Evolutionary conservation across 164 flowering plant species (phyloP).

Genomic region (Vitis vinifera): DNA sequence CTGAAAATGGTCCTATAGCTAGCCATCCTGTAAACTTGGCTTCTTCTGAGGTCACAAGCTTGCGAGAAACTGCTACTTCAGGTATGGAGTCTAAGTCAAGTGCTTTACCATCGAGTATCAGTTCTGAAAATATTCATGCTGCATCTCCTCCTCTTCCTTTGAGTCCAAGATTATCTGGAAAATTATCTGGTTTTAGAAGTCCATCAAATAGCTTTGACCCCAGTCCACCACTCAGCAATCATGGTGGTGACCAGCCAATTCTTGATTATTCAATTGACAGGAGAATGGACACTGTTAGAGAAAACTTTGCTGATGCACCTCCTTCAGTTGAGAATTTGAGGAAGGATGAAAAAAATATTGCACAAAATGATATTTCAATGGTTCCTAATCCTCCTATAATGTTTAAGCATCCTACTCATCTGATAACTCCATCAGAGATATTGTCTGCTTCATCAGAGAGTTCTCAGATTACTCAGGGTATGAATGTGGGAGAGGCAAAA

Average conservation of each 20-base stretch:
- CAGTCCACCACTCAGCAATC: conserved; percentile 34
- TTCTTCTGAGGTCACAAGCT: conserved; percentile 32
- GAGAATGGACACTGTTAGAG: conserved; percentile 34
- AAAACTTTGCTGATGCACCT: conserved; percentile 34
- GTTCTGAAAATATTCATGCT: conserved; percentile 28
- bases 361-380: conserved; percentile 40
- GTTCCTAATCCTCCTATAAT: conserved; percentile 35
- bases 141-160: conserved; percentile 47
- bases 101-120: conserved; percentile 25
- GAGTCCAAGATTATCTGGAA: conserved; percentile 64
- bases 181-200: conserved; percentile 44
- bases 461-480: conserved; percentile 30
- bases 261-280: conserved; percentile 53
- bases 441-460: conserved; percentile 60
- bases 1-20: conserved; percentile 32
- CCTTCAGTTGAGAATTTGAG: conserved; percentile 36
- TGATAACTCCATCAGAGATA: conserved; percentile 84
- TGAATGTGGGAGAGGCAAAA: conserved; percentile 41
- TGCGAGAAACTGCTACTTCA: conserved; percentile 30
- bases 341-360: conserved; percentile 34
- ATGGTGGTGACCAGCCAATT: conserved; percentile 38
- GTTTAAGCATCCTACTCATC: conserved; percentile 76
- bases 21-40: conserved; percentile 28
- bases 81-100: conserved; percentile 34
- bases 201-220: conserved; percentile 47